A percentile compares a stretch with the other conserved stretches of the same genome.
Conservation (phyloP, 1,284 basidiomycete genomes). For the Exsudoporus floridanus region DNA sequence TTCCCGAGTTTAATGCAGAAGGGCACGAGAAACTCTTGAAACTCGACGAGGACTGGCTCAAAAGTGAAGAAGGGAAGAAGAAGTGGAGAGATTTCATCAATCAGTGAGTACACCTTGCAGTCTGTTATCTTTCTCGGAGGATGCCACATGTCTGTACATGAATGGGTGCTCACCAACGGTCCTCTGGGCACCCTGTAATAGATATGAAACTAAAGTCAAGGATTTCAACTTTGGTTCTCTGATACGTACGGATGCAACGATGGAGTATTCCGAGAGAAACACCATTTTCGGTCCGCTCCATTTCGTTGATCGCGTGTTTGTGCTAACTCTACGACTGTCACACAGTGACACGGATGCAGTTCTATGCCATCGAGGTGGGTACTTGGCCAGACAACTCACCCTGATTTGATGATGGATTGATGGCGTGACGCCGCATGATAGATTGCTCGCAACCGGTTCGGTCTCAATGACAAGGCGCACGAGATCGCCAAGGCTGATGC, state of each 20-base stretch:
- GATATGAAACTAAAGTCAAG: constrained; percentile 84
- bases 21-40: constrained; percentile 68
- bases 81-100: constrained; percentile 91
- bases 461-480: constrained; percentile 90
- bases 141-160: not conserved
- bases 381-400: not conserved
- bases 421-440: constrained; percentile 30
- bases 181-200: constrained; percentile 27
- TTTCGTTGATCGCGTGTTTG: not conserved
- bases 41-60: constrained; percentile 94
- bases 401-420: constrained; percentile 7
- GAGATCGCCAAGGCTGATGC: constrained; percentile 74
- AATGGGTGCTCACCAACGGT: constrained; percentile 11
- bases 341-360: constrained; percentile 79
- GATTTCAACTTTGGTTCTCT: constrained; percentile 98
- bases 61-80: constrained; percentile 87
- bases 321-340: constrained; percentile 4
- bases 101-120: constrained; percentile 60
- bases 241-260: constrained; percentile 77
- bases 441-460: constrained; percentile 91
- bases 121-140: not conserved
- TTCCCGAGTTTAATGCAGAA: constrained; percentile 78
- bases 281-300: constrained; percentile 80
- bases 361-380: constrained; percentile 86
- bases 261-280: constrained; percentile 91